A percentile compares a stretch with the other conserved stretches of the same genome.
These are phyloP conservation scores for Barnettozyma sp. DNA, from an alignment of 805 yeast species.

Conservation along the genomic window DNA sequence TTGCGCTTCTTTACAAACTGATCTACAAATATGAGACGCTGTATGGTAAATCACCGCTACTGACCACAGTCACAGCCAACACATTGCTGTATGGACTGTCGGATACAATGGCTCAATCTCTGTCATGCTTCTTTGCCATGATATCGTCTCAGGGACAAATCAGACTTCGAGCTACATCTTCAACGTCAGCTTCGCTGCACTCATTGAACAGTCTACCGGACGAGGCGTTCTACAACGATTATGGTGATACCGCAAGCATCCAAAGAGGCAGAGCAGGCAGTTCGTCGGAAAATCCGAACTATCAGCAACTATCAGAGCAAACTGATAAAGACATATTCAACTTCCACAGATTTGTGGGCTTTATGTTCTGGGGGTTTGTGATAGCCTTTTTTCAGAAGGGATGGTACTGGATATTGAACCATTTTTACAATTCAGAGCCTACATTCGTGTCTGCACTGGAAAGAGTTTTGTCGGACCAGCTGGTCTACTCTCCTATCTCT, in stretches of 20 bases:
- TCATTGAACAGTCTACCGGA: conserved; percentile 13
- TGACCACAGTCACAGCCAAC: conserved; percentile 80
- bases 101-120: conserved; percentile 76
- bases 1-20: conserved; percentile 42
- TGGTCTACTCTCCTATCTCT: conserved; percentile 83
- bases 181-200: conserved; percentile 15
- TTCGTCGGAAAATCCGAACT: conserved; percentile 16
- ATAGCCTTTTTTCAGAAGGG: conserved; percentile 79
- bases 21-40: conserved; percentile 52
- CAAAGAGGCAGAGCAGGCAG: conserved; percentile 27
- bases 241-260: conserved; percentile 24
- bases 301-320: conserved; percentile 27
- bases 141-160: conserved; percentile 6
- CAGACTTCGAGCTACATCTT: conserved; percentile 4
- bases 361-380: conserved; percentile 80
- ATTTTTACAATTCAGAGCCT: conserved; percentile 72
- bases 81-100: conserved; percentile 82
- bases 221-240: conserved; percentile 25
- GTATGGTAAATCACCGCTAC: conserved; percentile 56
- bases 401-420: conserved; percentile 82
- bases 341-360: conserved; percentile 67
- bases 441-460: conserved; percentile 79
- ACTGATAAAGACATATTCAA: conserved; percentile 38
- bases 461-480: conserved; percentile 84
- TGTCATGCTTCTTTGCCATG: conserved; percentile 20